These are phyloP conservation scores for Syzygium grande DNA, from an alignment of 345 rosid species.

Conservation along the genomic window DNA sequence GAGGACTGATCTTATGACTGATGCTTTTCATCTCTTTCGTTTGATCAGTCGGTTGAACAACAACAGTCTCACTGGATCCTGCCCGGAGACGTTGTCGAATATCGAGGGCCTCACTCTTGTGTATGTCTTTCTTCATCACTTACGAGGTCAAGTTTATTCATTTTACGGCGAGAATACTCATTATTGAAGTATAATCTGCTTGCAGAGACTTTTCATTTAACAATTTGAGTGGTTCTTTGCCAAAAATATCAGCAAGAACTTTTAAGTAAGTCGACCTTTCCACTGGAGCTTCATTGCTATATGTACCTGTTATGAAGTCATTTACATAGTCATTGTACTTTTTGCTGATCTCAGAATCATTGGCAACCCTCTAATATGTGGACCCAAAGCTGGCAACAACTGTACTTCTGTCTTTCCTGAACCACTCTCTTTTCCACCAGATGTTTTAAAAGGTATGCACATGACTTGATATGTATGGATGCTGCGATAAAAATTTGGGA, in stretches of 20 bases:
- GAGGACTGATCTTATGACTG: background rate
- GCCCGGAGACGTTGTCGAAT: conserved; percentile 73
- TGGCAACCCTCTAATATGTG: conserved; percentile 85
- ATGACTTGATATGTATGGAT: background rate
- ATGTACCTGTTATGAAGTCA: background rate
- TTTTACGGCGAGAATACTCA: background rate
- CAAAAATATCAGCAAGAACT: conserved; percentile 87
- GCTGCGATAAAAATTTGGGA: background rate
- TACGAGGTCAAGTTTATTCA: background rate
- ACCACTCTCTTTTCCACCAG: conserved; percentile 88
- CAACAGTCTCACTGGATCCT: conserved; percentile 80
- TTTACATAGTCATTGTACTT: background rate
- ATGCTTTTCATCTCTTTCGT: background rate
- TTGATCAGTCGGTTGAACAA: conserved; percentile 83
- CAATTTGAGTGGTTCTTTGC: conserved; percentile 88
- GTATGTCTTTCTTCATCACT: conserved; percentile 33
- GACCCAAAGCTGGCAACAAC: conserved; percentile 51
- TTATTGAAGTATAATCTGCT: background rate
- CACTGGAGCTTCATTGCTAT: background rate
- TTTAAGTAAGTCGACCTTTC: conserved; percentile 59
- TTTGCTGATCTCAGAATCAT: conserved; percentile 38
- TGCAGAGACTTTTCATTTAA: conserved; percentile 89
- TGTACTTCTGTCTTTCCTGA: conserved; percentile 89
- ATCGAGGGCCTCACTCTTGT: conserved; percentile 82
- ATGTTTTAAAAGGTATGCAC: conserved; percentile 43